Evolutionary conservation across 768 basidiomycete species (phyloP).

Genomic region (Panaeolus papilionaceus): DNA sequence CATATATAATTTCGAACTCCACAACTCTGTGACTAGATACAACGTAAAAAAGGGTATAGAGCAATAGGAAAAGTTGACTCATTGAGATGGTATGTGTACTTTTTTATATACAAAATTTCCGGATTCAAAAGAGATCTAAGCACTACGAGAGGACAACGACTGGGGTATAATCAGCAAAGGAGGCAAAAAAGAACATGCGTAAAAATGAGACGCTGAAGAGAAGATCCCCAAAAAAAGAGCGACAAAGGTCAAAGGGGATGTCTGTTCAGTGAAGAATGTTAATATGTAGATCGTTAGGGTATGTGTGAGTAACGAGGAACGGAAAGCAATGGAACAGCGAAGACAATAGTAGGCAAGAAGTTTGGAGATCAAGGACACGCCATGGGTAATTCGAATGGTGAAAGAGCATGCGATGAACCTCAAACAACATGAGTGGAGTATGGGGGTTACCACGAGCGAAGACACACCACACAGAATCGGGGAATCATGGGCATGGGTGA

Average conservation of each 20-base stretch:
- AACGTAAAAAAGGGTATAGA: neutral
- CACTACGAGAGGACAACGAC: neutral
- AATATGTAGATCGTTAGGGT: slow-evolving; percentile 3
- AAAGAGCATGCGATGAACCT: neutral
- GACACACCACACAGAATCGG: neutral
- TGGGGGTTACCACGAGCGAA: neutral
- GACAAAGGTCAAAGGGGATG: neutral
- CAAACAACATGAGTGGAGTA: neutral
- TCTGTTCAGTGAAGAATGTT: neutral
- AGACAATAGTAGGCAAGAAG: neutral
- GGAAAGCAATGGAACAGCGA: slow-evolving; percentile 9
- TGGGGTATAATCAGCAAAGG: neutral
- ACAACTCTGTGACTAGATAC: slow-evolving; percentile 2
- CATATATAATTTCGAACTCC: neutral
- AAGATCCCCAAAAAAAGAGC: neutral
- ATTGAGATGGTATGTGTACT: slow-evolving; percentile 2
- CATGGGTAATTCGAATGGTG: neutral
- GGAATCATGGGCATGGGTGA: neutral
- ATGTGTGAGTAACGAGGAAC: neutral
- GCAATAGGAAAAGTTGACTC: neutral
- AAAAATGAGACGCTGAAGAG: neutral
- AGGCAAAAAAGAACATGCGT: neutral
- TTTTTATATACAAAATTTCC: neutral
- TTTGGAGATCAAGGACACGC: neutral
- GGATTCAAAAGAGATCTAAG: neutral